Conservation (phyloP, 129 eudicot species). For the Arctium minus region DNA sequence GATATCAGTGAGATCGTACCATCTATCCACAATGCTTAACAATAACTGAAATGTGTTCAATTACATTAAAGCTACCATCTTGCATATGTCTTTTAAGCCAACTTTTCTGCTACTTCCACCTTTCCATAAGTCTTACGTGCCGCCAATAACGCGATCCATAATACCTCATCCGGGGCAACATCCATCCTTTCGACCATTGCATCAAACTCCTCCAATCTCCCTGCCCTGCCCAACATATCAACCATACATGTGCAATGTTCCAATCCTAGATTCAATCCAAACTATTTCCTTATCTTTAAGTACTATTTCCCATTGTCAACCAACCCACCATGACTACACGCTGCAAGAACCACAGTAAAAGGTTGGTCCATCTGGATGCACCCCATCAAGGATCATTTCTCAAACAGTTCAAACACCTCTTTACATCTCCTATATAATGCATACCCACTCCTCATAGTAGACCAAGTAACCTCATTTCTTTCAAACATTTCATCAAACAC, state of each 20-base stretch:
- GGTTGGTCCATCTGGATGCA: conserved; percentile 26
- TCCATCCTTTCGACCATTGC: conserved; percentile 28
- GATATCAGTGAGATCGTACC: not conserved
- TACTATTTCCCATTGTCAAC: conserved; percentile 47
- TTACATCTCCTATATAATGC: conserved; percentile 22
- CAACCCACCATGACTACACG: conserved; percentile 52
- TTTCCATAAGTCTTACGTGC: conserved; percentile 47
- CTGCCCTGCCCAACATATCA: conserved; percentile 62
- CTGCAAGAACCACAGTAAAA: conserved; percentile 21
- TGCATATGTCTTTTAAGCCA: conserved; percentile 38
- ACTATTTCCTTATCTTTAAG: conserved; percentile 43
- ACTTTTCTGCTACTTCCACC: conserved; percentile 47
- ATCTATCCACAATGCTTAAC: not conserved
- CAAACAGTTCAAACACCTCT: conserved; percentile 34
- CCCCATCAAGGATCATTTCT: conserved; percentile 19
- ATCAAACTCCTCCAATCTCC: conserved; percentile 42
- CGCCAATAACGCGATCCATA: conserved; percentile 43
- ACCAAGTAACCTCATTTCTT: conserved; percentile 48
- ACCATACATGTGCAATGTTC: conserved; percentile 69
- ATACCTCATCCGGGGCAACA: conserved; percentile 37
- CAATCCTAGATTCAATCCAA: conserved; percentile 32
- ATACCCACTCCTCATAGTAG: conserved; percentile 47
- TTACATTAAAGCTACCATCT: conserved; percentile 5
- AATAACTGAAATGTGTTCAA: not conserved
- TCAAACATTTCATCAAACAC: conserved; percentile 46